Percentiles rank a stretch among this genome's conserved stretches.
Conservation (phyloP, 2,329 filamentous ascomycete genomes). For the Xylaria sp. region DNA sequence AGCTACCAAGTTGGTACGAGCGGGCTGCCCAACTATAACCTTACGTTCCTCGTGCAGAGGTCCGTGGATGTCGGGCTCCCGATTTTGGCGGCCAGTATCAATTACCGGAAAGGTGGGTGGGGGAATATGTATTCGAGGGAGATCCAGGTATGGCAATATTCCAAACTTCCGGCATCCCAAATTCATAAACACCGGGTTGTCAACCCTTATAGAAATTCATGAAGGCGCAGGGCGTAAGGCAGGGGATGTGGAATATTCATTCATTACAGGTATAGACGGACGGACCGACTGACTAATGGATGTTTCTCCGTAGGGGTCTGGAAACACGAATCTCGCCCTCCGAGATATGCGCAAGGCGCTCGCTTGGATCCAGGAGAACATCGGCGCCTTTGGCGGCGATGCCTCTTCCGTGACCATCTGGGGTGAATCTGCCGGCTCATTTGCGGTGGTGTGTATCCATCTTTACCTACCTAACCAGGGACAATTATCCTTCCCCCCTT, state of each 20-base stretch:
- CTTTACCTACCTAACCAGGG: not conserved
- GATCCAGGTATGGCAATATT: conserved; percentile 46
- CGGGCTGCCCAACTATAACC: conserved; percentile 65
- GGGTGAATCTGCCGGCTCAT: conserved; percentile 49
- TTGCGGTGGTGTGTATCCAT: conserved; percentile 44
- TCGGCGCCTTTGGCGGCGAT: conserved; percentile 46
- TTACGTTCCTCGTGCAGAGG: conserved; percentile 66
- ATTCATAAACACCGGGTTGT: not conserved
- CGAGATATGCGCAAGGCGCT: conserved; percentile 47
- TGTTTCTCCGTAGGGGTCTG: conserved; percentile 42
- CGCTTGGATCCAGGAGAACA: conserved; percentile 48
- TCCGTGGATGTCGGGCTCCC: conserved; percentile 57
- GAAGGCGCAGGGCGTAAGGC: not conserved
- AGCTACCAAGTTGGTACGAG: conserved; percentile 46
- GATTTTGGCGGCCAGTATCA: conserved; percentile 60
- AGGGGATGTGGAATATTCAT: not conserved
- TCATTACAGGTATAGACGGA: not conserved
- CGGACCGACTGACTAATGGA: not conserved
- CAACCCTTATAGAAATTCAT: not conserved
- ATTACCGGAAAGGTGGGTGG: conserved; percentile 55
- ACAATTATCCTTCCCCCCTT: too few relatives aligned
- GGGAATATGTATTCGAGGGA: conserved; percentile 48
- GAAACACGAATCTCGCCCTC: conserved; percentile 46
- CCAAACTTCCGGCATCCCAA: too few relatives aligned
- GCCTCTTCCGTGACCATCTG: conserved; percentile 47